Evolutionary conservation across 306 rosid species (phyloP).

Genomic region (Dalbergia cultrata): DNA sequence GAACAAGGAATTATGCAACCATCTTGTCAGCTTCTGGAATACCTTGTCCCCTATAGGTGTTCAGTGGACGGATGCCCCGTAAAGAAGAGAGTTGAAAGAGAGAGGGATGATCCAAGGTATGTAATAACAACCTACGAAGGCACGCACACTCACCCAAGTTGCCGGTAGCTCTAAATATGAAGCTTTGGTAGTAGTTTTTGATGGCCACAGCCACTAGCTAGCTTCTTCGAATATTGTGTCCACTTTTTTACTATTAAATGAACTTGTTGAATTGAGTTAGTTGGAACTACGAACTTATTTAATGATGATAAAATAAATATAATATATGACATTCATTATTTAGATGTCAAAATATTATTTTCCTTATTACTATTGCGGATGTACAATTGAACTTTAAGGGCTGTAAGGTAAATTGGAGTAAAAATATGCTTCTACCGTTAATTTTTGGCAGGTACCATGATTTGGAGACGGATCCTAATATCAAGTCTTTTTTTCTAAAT

Average conservation of each 20-base stretch:
- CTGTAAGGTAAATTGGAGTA: background rate
- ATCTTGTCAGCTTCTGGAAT: background rate
- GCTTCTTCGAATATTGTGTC: no score
- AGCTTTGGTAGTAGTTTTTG: conserved; percentile 21
- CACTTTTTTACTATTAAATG: no score
- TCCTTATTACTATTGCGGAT: background rate
- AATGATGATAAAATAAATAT: no score
- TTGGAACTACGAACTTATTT: no score
- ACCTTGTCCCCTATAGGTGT: conserved; percentile 61
- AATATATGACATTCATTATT: no score
- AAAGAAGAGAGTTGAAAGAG: conserved; percentile 96
- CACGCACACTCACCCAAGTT: conserved; percentile 70
- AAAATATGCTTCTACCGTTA: background rate
- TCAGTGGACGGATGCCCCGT: conserved; percentile 85
- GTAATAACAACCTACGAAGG: conserved; percentile 96
- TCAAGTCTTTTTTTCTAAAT: no score
- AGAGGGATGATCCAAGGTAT: conserved; percentile 69
- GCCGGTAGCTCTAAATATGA: conserved; percentile 36
- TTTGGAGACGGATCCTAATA: no score
- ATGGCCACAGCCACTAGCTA: background rate
- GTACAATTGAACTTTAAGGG: background rate
- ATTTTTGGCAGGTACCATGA: background rate
- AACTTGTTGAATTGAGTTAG: no score
- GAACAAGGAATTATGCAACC: background rate
- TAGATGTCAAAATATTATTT: no score